Base-by-base conservation (phyloP, 306 rosid genomes). In the Lablab purpureus region DNA sequence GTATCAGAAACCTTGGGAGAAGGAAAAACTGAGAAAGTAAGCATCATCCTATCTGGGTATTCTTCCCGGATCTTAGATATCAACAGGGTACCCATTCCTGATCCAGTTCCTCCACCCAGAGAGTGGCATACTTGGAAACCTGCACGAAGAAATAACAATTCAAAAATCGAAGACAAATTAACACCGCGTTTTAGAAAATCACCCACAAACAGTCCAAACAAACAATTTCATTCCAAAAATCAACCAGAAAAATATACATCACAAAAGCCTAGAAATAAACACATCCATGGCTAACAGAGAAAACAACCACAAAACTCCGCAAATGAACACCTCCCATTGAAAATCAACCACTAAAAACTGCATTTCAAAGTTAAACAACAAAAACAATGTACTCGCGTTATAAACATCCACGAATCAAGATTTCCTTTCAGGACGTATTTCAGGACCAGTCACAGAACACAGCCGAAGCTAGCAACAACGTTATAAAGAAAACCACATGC, bases 121-220 rank as follows among this genome's bases (percentile, higher is more conserved):
- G 96, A 91, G 66, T 91, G 96, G 19, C 96, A 91, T 9, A 91
- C 91, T 74, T 91, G 96, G 64, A 91, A 91, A 28, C 96, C 96
- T 91, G 76, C 64, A 51, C 8, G 4, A 1, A 34, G 13, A 21
- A 32, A 47, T 10, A 22, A 14, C 6, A 5, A 14, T 9, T 14
- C 0, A 3, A 17, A 70, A 70, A 27, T 1, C 60, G 10, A 2
- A 4, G n/a, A 4, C 27, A 5, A 71, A 40, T 1, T 10, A 40
- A 10, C 45, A 40, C 45, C 45, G 10, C 4, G 45, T 9, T 19
- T 45, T 0, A 7, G n/a, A 27, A 70, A 70, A 10, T 1, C 46
- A n/a, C 4, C 15, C 23, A 4, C 18, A 2, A 70, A 32, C 6
- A 4, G 7, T 32, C 0, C 1, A 32, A 32, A 4, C 45, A 40